These are phyloP conservation scores for Cladobotryum protrusum DNA, from an alignment of 2,329 filamentous ascomycete species.

Conservation along the genomic window DNA sequence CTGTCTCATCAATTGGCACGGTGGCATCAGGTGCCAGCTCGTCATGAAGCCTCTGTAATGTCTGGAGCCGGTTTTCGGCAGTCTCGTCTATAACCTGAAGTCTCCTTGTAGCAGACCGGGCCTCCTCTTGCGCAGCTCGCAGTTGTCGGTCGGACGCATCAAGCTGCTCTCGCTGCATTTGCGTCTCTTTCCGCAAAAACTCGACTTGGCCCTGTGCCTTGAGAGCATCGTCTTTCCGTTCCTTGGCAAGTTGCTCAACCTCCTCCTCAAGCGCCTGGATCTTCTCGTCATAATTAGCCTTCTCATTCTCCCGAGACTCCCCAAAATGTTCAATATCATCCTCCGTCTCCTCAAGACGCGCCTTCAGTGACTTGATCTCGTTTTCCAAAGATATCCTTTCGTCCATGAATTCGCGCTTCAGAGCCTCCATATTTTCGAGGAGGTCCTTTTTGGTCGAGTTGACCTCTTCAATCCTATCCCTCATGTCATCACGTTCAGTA, in stretches of 20 bases:
- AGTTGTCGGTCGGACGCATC: slow-evolving; percentile 54
- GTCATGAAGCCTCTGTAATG: slow-evolving; percentile 52
- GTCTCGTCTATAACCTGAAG: slow-evolving; percentile 45
- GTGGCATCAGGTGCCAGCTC: slow-evolving; percentile 50
- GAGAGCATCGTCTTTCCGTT: slow-evolving; percentile 50
- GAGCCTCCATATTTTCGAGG: slow-evolving; percentile 87
- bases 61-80: slow-evolving; percentile 44
- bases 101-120: slow-evolving; percentile 43
- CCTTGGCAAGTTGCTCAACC: slow-evolving; percentile 55
- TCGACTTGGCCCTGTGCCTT: slow-evolving; percentile 58
- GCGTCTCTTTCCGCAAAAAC: slow-evolving; percentile 54
- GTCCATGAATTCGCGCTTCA: slow-evolving; percentile 79
- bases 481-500: slow-evolving; percentile 55
- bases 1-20: slow-evolving; percentile 49
- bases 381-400: slow-evolving; percentile 78
- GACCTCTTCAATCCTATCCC: slow-evolving; percentile 71
- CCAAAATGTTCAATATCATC: slow-evolving; percentile 84
- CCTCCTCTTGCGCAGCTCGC: slow-evolving; percentile 49
- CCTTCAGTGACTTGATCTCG: slow-evolving; percentile 70
- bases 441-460: slow-evolving; percentile 92
- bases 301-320: slow-evolving; percentile 78
- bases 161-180: slow-evolving; percentile 53
- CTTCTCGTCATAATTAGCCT: slow-evolving; percentile 61
- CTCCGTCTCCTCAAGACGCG: slow-evolving; percentile 79
- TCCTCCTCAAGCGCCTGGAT: slow-evolving; percentile 65